Conservation (phyloP, 2,329 filamentous ascomycete species). For the Ophiobolus disseminans region DNA sequence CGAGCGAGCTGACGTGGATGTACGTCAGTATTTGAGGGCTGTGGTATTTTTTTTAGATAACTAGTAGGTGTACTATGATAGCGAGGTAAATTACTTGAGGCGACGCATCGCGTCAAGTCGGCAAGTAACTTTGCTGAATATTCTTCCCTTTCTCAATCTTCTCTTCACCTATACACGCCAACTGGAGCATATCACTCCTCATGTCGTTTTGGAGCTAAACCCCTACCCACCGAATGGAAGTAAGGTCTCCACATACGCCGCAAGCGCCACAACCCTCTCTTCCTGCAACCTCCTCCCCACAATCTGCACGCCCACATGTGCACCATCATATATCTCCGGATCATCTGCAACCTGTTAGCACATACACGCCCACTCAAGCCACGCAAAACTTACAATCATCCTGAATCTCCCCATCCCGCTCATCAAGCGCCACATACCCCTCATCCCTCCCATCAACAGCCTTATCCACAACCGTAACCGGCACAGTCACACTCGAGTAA, state of each 20-base stretch:
- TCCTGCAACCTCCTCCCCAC: constrained; percentile 48
- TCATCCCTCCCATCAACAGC: constrained; percentile 32
- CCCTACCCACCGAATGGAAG: too few relatives aligned
- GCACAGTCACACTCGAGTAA: constrained; percentile 44
- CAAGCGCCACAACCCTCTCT: constrained; percentile 49
- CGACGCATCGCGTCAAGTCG: too few relatives aligned
- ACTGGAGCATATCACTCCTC: too few relatives aligned
- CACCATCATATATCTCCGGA: constrained; percentile 48
- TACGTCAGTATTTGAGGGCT: constrained; percentile 28
- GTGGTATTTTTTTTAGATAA: too few relatives aligned
- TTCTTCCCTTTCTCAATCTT: too few relatives aligned
- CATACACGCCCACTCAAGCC: not conserved
- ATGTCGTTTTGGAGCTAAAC: too few relatives aligned
- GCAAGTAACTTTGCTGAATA: too few relatives aligned
- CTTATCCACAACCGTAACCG: constrained; percentile 44
- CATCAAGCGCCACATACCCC: constrained; percentile 33
- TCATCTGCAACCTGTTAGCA: constrained; percentile 38
- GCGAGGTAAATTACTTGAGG: too few relatives aligned
- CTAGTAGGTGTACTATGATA: too few relatives aligned
- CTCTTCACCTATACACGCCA: too few relatives aligned
- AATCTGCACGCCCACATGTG: constrained; percentile 47
- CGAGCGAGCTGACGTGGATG: constrained; percentile 23
- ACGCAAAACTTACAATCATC: constrained; percentile 35
- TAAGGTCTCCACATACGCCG: constrained; percentile 37
- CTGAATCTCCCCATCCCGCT: constrained; percentile 34